Percentiles rank a stretch among this genome's conserved stretches.
Evolutionary conservation across 768 basidiomycete species (phyloP).

Genomic region (Leucosporidium yakuticum): DNA sequence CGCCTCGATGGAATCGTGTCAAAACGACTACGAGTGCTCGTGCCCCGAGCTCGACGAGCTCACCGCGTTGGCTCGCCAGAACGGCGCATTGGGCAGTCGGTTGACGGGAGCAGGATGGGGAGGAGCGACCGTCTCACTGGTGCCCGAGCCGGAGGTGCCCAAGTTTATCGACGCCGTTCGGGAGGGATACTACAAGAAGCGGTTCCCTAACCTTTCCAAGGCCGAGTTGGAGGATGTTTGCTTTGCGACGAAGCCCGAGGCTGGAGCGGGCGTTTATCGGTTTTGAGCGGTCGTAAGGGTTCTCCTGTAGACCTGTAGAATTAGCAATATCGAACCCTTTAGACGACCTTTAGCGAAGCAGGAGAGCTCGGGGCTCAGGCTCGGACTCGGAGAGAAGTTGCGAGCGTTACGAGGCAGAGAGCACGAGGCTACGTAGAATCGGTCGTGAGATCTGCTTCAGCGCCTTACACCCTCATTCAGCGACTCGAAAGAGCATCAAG

Average conservation of each 20-base stretch:
- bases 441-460: too few relatives aligned
- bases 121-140: conserved; percentile 77
- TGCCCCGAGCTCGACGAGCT: conserved; percentile 71
- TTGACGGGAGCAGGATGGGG: conserved; percentile 93
- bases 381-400: too few relatives aligned
- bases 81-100: conserved; percentile 73
- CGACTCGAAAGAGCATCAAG: too few relatives aligned
- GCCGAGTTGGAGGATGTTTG: conserved; percentile 60
- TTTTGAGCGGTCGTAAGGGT: too few relatives aligned
- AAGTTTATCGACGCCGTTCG: conserved; percentile 60
- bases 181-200: conserved; percentile 50
- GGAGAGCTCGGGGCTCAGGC: too few relatives aligned
- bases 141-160: conserved; percentile 59
- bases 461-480: too few relatives aligned
- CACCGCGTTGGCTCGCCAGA: conserved; percentile 56
- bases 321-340: too few relatives aligned
- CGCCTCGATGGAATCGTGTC: conserved; percentile 66
- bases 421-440: too few relatives aligned
- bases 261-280: conserved; percentile 58
- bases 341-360: too few relatives aligned
- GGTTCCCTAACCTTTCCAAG: conserved; percentile 60
- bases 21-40: conserved; percentile 66
- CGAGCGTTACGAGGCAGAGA: too few relatives aligned
- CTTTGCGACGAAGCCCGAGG: conserved; percentile 77
- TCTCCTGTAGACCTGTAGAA: not conserved